Conservation (phyloP, 2,329 filamentous ascomycete species). For the Xylaria multiplex region DNA sequence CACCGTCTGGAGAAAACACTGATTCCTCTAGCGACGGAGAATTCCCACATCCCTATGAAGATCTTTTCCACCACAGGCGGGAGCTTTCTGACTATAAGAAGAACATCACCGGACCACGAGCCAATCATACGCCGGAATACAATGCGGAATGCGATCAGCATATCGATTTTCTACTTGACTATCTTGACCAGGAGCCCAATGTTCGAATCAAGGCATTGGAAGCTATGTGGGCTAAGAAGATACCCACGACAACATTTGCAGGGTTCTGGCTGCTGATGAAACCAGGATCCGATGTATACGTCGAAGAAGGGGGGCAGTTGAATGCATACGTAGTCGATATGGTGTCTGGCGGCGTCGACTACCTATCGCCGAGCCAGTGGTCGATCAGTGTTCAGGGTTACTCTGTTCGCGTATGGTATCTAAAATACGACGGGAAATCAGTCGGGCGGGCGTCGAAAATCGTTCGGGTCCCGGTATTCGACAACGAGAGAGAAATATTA, state of each 20-base stretch:
- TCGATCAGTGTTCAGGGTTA: slow-evolving; percentile 21
- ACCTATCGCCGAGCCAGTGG: slow-evolving; percentile 20
- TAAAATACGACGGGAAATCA: slow-evolving; percentile 32
- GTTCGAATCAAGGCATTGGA: slow-evolving; percentile 24
- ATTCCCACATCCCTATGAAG: slow-evolving; percentile 32
- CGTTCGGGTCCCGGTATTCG: slow-evolving; percentile 29
- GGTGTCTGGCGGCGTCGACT: slow-evolving; percentile 29
- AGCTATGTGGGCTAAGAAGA: slow-evolving; percentile 34
- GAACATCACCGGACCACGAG: slow-evolving; percentile 19
- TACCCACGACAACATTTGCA: slow-evolving; percentile 34
- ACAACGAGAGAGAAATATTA: slow-evolving; percentile 33
- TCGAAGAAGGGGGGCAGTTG: slow-evolving; percentile 34
- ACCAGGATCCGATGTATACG: slow-evolving; percentile 35
- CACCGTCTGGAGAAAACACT: slow-evolving; percentile 22
- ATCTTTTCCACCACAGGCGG: slow-evolving; percentile 32
- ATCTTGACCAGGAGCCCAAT: slow-evolving; percentile 31
- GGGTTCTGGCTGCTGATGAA: slow-evolving; percentile 35
- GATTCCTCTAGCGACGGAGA: slow-evolving; percentile 9
- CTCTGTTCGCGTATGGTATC: slow-evolving; percentile 30
- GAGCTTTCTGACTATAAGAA: slow-evolving; percentile 32
- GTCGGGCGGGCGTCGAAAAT: slow-evolving; percentile 24
- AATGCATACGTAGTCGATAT: slow-evolving; percentile 35
- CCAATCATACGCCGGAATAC: slow-evolving; percentile 30
- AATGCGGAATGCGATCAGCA: slow-evolving; percentile 34
- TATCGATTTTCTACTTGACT: slow-evolving; percentile 36